A percentile compares a stretch with the other conserved stretches of the same genome.
These are phyloP conservation scores for Neonectria coccinea DNA, from an alignment of 2,329 filamentous ascomycete genomes.

Conservation along the genomic window DNA sequence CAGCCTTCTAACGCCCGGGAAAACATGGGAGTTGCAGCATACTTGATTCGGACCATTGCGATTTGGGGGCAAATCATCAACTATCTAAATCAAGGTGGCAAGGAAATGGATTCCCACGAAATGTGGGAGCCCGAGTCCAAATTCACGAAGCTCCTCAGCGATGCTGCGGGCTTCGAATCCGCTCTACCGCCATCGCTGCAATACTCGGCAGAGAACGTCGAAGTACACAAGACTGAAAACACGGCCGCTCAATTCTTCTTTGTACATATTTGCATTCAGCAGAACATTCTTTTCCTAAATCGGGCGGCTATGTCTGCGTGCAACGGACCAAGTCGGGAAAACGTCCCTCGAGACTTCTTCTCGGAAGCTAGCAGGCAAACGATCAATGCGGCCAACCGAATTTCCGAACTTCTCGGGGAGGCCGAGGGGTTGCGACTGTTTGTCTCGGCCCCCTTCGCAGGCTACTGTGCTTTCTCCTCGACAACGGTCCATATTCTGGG, in stretches of 20 bases:
- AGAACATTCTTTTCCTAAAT: constrained; percentile 90
- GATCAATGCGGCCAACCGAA: constrained; percentile 85
- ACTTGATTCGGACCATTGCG: constrained; percentile 85
- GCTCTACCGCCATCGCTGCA: constrained; percentile 77
- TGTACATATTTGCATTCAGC: constrained; percentile 88
- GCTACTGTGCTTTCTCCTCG: constrained; percentile 93
- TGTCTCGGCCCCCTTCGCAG: constrained; percentile 90
- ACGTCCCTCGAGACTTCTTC: constrained; percentile 82
- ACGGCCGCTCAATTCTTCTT: constrained; percentile 94
- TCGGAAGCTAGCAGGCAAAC: constrained; percentile 80
- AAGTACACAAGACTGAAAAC: constrained; percentile 84
- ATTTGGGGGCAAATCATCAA: constrained; percentile 91
- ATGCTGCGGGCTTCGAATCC: constrained; percentile 76
- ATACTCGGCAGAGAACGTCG: constrained; percentile 85
- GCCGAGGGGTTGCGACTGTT: constrained; percentile 75
- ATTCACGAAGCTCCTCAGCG: constrained; percentile 76
- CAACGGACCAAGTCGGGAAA: constrained; percentile 71
- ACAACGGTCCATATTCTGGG: constrained; percentile 95
- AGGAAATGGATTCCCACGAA: constrained; percentile 78
- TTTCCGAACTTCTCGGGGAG: constrained; percentile 86
- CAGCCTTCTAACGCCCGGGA: constrained; percentile 75
- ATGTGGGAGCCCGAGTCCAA: constrained; percentile 88
- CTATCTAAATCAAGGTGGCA: constrained; percentile 91
- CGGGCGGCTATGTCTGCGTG: constrained; percentile 84
- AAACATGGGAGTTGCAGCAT: constrained; percentile 95